Evolutionary conservation across 352 stramenopile species (phyloP).

Genomic region (Phytopythium helicoides): DNA sequence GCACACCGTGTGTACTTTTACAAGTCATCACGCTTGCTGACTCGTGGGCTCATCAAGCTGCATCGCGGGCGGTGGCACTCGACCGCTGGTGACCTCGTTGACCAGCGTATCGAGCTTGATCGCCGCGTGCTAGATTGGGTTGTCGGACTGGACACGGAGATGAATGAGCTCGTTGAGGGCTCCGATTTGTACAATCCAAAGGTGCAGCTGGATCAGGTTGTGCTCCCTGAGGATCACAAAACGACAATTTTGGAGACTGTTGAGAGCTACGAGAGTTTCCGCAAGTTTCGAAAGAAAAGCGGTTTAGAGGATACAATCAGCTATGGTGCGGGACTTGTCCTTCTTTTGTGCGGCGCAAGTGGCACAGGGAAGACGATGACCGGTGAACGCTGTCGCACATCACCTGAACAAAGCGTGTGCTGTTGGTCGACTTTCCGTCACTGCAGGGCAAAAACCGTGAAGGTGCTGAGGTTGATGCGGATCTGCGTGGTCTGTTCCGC

Average conservation of each 20-base stretch:
- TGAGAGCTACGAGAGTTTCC: slow-evolving; percentile 81
- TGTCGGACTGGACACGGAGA: slow-evolving; percentile 85
- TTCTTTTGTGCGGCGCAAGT: slow-evolving; percentile 79
- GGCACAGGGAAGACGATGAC: slow-evolving; percentile 92
- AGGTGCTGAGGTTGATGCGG: slow-evolving; percentile 69
- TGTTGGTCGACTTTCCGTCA: slow-evolving; percentile 87
- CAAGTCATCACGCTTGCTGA: slow-evolving; percentile 80
- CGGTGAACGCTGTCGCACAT: slow-evolving; percentile 82
- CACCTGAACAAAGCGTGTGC: slow-evolving; percentile 85
- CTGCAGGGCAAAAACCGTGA: slow-evolving; percentile 80
- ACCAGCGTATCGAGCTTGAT: slow-evolving; percentile 84
- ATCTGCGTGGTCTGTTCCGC: slow-evolving; percentile 81
- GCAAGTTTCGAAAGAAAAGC: slow-evolving; percentile 75
- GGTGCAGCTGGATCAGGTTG: slow-evolving; percentile 79
- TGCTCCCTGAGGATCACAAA: slow-evolving; percentile 85
- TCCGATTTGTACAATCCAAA: slow-evolving; percentile 86
- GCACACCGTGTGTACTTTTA: slow-evolving; percentile 87
- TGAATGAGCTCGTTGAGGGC: slow-evolving; percentile 89
- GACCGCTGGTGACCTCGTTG: slow-evolving; percentile 78
- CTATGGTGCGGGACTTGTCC: slow-evolving; percentile 75
- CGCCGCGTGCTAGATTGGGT: slow-evolving; percentile 86
- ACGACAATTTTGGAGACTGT: slow-evolving; percentile 75
- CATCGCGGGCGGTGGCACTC: slow-evolving; percentile 82
- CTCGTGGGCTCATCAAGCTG: slow-evolving; percentile 76
- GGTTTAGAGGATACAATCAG: slow-evolving; percentile 72